Conservation (phyloP, 495 filamentous ascomycete species). For the Echria macrotheca region DNA sequence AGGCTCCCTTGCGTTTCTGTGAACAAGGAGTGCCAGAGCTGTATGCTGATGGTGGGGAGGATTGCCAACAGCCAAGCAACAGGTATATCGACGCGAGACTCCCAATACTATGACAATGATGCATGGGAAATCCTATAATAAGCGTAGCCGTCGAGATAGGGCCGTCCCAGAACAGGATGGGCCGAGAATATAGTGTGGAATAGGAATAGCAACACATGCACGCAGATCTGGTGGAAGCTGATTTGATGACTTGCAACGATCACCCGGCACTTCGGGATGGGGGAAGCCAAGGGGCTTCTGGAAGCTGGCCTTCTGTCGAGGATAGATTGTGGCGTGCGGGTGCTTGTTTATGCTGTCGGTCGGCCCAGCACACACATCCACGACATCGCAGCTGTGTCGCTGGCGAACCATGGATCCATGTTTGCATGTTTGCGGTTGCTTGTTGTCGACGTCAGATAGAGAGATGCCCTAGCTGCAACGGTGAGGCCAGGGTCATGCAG, state of each 20-base stretch:
- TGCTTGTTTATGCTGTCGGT: background rate
- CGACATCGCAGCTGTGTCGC: background rate
- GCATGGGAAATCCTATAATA: too few relatives aligned
- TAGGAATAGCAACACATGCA: background rate
- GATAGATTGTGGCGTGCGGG: constrained; percentile 10
- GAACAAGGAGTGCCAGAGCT: too few relatives aligned
- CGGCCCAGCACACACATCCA: background rate
- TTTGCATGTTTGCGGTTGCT: too few relatives aligned
- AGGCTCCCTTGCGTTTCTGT: too few relatives aligned
- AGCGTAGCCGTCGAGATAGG: too few relatives aligned
- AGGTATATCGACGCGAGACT: background rate
- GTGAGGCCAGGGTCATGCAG: constrained; percentile 14
- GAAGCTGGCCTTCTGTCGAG: constrained; percentile 1
- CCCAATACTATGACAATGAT: too few relatives aligned
- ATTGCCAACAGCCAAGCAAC: background rate
- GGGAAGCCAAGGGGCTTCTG: constrained; percentile 6
- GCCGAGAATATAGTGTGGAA: too few relatives aligned
- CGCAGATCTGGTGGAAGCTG: background rate
- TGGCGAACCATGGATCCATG: background rate
- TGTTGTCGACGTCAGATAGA: background rate
- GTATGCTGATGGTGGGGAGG: background rate
- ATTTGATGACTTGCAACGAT: background rate
- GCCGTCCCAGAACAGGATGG: too few relatives aligned
- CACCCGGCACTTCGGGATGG: constrained; percentile 5
- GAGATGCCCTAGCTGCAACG: constrained; percentile 3